Percentiles rank a stretch among this genome's conserved stretches.
Conservation (phyloP, 768 basidiomycete species). For the Lentinula edodes region DNA sequence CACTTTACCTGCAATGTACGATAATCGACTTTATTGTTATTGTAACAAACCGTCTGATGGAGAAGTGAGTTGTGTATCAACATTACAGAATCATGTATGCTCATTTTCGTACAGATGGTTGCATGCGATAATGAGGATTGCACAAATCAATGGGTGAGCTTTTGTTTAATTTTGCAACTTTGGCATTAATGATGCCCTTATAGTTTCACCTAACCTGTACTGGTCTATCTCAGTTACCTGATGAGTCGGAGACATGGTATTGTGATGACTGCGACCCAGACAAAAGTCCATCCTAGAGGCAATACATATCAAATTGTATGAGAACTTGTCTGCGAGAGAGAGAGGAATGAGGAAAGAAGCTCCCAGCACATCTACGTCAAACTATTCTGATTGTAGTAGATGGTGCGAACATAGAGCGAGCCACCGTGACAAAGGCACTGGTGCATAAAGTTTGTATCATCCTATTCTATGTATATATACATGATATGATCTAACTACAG, state of each 20-base stretch:
- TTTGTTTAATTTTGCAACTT: not conserved
- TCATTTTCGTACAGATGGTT: not conserved
- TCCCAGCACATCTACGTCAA: no score
- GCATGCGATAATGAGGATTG: conserved; percentile 6
- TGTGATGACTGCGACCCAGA: conserved; percentile 3
- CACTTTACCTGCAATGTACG: conserved; percentile 26
- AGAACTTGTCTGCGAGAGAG: no score
- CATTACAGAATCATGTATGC: not conserved
- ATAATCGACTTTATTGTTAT: conserved; percentile 68
- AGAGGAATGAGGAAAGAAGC: no score
- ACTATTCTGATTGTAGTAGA: not conserved
- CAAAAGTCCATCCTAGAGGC: not conserved
- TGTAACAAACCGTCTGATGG: conserved; percentile 80
- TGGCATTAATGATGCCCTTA: not conserved
- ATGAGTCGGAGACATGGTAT: conserved; percentile 3
- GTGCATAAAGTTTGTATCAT: no score
- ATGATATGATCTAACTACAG: not conserved
- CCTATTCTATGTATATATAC: not conserved
- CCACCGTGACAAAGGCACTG: no score
- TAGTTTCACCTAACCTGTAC: conserved; percentile 4
- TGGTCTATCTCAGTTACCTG: not conserved
- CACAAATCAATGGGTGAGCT: conserved; percentile 5
- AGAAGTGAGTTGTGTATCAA: conserved; percentile 41
- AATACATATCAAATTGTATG: no score
- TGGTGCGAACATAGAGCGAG: no score